Evolutionary conservation across 805 yeast species (phyloP).

Genomic region (Cyberlindnera petersonii): DNA sequence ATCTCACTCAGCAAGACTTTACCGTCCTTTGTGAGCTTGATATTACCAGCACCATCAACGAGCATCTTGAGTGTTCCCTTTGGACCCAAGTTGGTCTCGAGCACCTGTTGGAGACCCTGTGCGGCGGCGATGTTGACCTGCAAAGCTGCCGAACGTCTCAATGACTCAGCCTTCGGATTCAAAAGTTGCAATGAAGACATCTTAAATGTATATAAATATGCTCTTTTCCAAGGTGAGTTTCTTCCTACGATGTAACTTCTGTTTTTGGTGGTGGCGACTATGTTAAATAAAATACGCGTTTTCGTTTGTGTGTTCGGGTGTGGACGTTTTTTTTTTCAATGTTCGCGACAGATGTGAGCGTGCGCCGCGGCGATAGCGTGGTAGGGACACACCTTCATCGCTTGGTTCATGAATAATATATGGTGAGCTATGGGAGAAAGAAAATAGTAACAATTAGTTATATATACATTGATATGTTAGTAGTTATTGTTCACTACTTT

Average conservation of each 20-base stretch:
- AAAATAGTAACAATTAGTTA: too few species aligned
- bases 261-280: slow-evolving; percentile 5
- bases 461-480: too few species aligned
- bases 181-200: slow-evolving; percentile 77
- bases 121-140: slow-evolving; percentile 96
- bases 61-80: slow-evolving; percentile 95
- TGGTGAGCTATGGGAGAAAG: too few species aligned
- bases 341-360: neutral
- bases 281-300: too few species aligned
- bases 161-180: slow-evolving; percentile 97
- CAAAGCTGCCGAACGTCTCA: slow-evolving; percentile 91
- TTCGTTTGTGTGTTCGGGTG: neutral
- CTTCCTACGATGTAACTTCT: too few species aligned
- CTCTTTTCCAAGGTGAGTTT: too few species aligned
- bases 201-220: too few species aligned
- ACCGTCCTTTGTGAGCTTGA: slow-evolving; percentile 96
- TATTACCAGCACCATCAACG: slow-evolving; percentile 94
- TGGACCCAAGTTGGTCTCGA: slow-evolving; percentile 91
- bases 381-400: neutral
- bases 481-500: slow-evolving; percentile 26
- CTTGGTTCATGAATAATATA: too few species aligned
- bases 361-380: neutral
- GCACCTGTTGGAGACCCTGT: slow-evolving; percentile 90
- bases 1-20: slow-evolving; percentile 89
- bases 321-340: slow-evolving; percentile 4